Conservation (phyloP, 164 flowering plant genomes). For the Vitis amurensis region DNA sequence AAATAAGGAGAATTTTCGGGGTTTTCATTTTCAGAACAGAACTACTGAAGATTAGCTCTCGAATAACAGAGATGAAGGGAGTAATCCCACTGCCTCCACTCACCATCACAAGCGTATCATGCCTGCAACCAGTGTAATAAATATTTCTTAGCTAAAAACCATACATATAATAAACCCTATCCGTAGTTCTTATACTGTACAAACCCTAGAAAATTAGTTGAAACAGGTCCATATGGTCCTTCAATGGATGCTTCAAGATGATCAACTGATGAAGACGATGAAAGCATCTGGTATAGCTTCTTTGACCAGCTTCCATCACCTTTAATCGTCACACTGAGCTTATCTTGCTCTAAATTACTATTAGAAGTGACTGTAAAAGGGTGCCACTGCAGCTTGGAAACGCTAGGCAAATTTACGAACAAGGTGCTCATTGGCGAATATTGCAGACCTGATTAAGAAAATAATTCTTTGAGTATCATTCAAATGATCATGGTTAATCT, state of each 20-base stretch:
- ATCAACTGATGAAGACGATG: slow-evolving; percentile 44
- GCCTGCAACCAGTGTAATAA: slow-evolving; percentile 9
- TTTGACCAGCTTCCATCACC: slow-evolving; percentile 50
- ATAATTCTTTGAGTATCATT: background rate
- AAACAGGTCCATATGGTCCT: slow-evolving; percentile 84
- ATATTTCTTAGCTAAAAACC: too few species aligned
- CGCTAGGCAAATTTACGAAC: slow-evolving; percentile 47
- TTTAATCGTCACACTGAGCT: slow-evolving; percentile 47
- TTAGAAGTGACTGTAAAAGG: slow-evolving; percentile 54
- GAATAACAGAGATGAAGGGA: slow-evolving; percentile 29
- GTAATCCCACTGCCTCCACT: slow-evolving; percentile 39
- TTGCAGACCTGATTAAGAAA: slow-evolving; percentile 35
- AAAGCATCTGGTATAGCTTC: slow-evolving; percentile 41
- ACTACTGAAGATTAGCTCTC: slow-evolving; percentile 15
- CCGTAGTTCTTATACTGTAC: background rate
- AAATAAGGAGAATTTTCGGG: slow-evolving; percentile 20
- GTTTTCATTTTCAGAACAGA: background rate
- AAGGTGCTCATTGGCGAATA: slow-evolving; percentile 53
- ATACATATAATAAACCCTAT: too few species aligned
- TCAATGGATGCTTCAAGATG: slow-evolving; percentile 63
- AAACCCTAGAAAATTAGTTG: slow-evolving; percentile 55
- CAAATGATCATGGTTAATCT: too few species aligned
- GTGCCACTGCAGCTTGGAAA: slow-evolving; percentile 69
- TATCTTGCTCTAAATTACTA: slow-evolving; percentile 44
- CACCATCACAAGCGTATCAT: slow-evolving; percentile 28